These are phyloP conservation scores for Zangia roseola DNA, from an alignment of 768 basidiomycete genomes.

Conservation along the genomic window DNA sequence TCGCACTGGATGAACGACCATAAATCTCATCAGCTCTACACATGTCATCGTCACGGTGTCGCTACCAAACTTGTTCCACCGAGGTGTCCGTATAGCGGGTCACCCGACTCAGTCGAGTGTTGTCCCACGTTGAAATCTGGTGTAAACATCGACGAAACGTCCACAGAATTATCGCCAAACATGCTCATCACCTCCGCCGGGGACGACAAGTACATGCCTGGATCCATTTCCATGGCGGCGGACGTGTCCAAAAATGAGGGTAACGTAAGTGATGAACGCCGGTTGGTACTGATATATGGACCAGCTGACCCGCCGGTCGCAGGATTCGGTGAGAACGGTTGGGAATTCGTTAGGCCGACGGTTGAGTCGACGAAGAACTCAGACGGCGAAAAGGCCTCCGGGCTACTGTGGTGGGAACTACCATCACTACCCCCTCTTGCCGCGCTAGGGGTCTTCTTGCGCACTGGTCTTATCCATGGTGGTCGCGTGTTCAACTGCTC, in stretches of 20 bases:
- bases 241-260: slow-evolving; percentile 30
- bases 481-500: slow-evolving; percentile 54
- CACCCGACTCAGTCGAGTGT: slow-evolving; percentile 24
- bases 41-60: slow-evolving; percentile 21
- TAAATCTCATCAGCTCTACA: neutral
- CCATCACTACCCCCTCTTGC: slow-evolving; percentile 44
- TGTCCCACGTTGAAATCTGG: slow-evolving; percentile 31
- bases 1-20: slow-evolving; percentile 16
- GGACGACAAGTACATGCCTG: slow-evolving; percentile 50
- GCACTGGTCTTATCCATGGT: slow-evolving; percentile 88
- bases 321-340: slow-evolving; percentile 23
- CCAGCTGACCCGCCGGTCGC: slow-evolving; percentile 10
- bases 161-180: slow-evolving; percentile 46
- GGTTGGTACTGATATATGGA: slow-evolving; percentile 24
- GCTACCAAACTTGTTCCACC: slow-evolving; percentile 24
- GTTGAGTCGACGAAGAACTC: slow-evolving; percentile 60
- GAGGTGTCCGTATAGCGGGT: slow-evolving; percentile 29
- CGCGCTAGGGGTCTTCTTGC: slow-evolving; percentile 63
- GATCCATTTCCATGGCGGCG: slow-evolving; percentile 47
- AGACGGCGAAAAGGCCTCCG: slow-evolving; percentile 62
- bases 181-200: slow-evolving; percentile 61
- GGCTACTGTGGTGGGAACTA: slow-evolving; percentile 50
- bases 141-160: slow-evolving; percentile 34
- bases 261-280: slow-evolving; percentile 23
- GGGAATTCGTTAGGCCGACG: slow-evolving; percentile 21